phyloP scores from a whole-genome alignment of 2,329 filamentous ascomycete genomes.

The Talaromyces sp. region DNA sequence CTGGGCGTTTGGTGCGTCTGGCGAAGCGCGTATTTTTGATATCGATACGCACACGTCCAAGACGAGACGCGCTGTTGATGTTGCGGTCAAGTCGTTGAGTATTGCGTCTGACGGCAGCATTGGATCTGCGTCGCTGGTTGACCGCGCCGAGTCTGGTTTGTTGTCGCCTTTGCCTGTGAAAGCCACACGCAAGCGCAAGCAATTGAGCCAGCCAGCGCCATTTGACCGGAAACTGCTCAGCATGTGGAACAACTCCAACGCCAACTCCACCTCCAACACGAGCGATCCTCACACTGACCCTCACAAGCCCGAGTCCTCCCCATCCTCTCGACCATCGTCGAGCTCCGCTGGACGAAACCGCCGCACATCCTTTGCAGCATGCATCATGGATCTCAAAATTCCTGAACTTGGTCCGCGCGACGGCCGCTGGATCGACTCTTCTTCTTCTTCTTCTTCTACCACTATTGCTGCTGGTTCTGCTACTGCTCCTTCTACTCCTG shows the following conservation, averaged over 20 bases:
- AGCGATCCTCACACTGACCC: background rate
- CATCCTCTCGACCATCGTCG: background rate
- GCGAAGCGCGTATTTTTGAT: conserved; percentile 43
- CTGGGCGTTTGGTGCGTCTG: conserved; percentile 47
- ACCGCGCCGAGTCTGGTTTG: conserved; percentile 10
- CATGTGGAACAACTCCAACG: conserved; percentile 2
- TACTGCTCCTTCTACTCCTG: too few relatives aligned
- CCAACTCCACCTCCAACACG: background rate
- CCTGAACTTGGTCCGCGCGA: conserved; percentile 21
- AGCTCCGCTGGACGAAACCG: conserved; percentile 5
- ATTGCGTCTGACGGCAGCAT: conserved; percentile 23
- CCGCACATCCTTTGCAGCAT: conserved; percentile 28
- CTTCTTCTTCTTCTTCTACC: background rate
- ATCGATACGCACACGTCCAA: conserved; percentile 29
- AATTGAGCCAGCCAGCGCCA: conserved; percentile 13
- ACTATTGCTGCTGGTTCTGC: background rate
- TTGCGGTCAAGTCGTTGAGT: conserved; percentile 19
- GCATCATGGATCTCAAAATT: conserved; percentile 31
- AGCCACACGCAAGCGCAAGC: conserved; percentile 23
- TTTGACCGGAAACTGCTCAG: conserved; percentile 16
- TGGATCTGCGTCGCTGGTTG: conserved; percentile 14
- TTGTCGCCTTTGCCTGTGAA: conserved; percentile 7
- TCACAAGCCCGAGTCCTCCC: background rate
- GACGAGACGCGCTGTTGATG: conserved; percentile 9
- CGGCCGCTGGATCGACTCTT: conserved; percentile 17